Percentiles rank a stretch among this genome's conserved stretches.
Conservation (phyloP, 768 basidiomycete species). For the Psilocybe cyanescens region DNA sequence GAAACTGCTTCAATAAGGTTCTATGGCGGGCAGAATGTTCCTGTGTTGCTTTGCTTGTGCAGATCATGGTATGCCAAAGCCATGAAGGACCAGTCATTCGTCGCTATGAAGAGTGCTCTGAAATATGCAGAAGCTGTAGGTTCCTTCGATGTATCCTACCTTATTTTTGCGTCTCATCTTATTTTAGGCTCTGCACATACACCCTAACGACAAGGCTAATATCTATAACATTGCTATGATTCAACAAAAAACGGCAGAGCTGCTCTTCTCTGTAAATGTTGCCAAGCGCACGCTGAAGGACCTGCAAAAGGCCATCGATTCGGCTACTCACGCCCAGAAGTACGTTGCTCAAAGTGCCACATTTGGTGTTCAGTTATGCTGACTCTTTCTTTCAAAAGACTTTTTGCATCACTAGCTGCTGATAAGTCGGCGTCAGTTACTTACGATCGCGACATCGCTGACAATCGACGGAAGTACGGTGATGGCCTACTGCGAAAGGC, state of each 20-base stretch:
- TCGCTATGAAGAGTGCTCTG: constrained; percentile 83
- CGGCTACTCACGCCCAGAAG: constrained; percentile 88
- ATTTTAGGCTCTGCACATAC: constrained; percentile 77
- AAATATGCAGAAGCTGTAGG: constrained; percentile 79
- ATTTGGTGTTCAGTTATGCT: not conserved
- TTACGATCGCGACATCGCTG: constrained; percentile 86
- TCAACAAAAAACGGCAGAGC: constrained; percentile 94
- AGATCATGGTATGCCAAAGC: constrained; percentile 96
- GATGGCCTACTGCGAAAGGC: constrained; percentile 82
- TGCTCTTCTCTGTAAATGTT: constrained; percentile 75
- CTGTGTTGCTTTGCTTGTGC: constrained; percentile 83
- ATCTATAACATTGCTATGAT: constrained; percentile 98
- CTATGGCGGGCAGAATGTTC: constrained; percentile 72
- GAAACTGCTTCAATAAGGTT: constrained; percentile 87
- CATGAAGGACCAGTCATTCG: constrained; percentile 83
- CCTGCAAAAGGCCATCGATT: constrained; percentile 74
- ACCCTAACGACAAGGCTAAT: constrained; percentile 88
- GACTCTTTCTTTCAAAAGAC: constrained; percentile 43
- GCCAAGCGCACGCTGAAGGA: constrained; percentile 83
- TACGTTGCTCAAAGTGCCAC: constrained; percentile 32
- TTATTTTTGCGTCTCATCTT: not conserved
- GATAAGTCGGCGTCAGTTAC: constrained; percentile 73
- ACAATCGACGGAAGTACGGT: constrained; percentile 89
- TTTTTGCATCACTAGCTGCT: constrained; percentile 83
- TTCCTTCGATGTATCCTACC: not conserved